Evolutionary conservation across 176 grass and related monocot species (phyloP).

Genomic region (Ensete glaucum): DNA sequence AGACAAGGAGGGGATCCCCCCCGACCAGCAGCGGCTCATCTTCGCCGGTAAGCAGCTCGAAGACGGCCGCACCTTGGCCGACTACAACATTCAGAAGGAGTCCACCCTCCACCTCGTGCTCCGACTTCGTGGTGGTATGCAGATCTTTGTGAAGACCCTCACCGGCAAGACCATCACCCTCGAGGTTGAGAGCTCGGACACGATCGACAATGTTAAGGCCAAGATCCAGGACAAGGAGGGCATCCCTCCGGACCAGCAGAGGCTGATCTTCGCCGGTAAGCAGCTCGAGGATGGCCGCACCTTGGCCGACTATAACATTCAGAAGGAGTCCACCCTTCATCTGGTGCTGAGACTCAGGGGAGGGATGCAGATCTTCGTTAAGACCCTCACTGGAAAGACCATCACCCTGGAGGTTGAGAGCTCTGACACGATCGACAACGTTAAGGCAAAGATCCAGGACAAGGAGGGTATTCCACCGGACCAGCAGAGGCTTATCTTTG

Average conservation of each 20-base stretch:
- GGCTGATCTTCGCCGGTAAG: not conserved
- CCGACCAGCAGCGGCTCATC: not conserved
- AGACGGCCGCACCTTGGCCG: not conserved
- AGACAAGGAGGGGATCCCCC: constrained; percentile 18
- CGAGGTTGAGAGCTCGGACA: not conserved
- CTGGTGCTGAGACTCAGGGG: not conserved
- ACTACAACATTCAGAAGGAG: not conserved
- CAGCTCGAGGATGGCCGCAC: not conserved
- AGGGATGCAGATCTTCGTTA: not conserved
- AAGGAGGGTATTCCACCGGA: too few species aligned
- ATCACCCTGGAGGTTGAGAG: not conserved
- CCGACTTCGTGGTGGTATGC: not conserved
- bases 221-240: not conserved
- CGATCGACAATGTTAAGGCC: constrained; percentile 5
- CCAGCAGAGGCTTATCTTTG: too few species aligned
- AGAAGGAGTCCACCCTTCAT: not conserved
- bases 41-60: not conserved
- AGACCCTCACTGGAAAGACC: not conserved
- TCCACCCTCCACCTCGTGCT: not conserved
- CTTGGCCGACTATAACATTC: not conserved
- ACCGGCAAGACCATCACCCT: constrained; percentile 1
- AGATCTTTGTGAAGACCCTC: not conserved
- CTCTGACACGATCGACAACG: not conserved
- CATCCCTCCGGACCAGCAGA: too few species aligned
- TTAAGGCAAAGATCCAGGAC: too few species aligned